Conservation (phyloP, 176 grass and related monocot species). For the Guadua angustifolia region DNA sequence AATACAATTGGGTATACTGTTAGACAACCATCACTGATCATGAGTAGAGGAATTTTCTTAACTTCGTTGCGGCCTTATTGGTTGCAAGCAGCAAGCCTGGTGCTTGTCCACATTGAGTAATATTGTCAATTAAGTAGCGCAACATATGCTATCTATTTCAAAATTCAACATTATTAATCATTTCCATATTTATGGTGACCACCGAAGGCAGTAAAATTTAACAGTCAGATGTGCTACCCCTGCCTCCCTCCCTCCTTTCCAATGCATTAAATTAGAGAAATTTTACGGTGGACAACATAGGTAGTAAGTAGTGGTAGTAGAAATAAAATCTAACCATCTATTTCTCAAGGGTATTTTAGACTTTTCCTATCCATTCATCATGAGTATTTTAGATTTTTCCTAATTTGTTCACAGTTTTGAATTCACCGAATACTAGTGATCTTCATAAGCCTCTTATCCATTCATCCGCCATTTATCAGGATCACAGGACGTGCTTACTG, state of each 20-base stretch:
- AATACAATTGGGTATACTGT: neutral
- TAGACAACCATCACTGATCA: neutral
- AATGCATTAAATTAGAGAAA: conserved; percentile 15
- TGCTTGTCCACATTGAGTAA: neutral
- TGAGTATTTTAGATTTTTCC: too few species aligned
- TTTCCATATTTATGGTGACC: conserved; percentile 10
- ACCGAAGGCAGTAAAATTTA: neutral
- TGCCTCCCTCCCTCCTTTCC: neutral
- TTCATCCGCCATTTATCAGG: too few species aligned
- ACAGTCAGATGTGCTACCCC: neutral
- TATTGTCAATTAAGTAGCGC: neutral
- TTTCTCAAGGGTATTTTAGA: too few species aligned
- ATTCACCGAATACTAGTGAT: too few species aligned
- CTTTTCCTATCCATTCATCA: too few species aligned
- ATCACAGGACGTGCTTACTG: too few species aligned
- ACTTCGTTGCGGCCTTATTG: neutral
- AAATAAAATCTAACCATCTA: too few species aligned
- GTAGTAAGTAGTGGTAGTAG: too few species aligned
- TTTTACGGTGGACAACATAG: too few species aligned
- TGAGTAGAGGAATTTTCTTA: neutral
- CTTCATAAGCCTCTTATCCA: too few species aligned
- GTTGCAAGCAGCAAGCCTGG: neutral
- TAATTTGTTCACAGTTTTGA: too few species aligned
- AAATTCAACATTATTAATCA: neutral
- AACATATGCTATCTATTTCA: neutral